Evolutionary conservation across 495 filamentous ascomycete genomes (phyloP).

Genomic region (Penicillium maclennaniae): DNA sequence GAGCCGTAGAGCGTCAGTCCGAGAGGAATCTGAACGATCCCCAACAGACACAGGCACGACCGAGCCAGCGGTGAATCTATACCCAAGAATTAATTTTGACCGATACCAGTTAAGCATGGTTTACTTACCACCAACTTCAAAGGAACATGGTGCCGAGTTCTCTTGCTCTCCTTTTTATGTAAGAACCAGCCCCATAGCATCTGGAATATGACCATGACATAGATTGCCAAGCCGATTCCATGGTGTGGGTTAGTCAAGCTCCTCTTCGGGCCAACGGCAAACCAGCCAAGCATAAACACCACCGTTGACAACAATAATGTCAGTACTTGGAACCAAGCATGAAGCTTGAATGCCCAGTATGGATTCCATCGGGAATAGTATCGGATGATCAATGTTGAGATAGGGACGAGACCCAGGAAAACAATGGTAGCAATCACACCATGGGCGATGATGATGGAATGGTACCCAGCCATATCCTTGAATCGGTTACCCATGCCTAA

Average conservation of each 20-base stretch:
- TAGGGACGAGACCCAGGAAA: conserved; percentile 79
- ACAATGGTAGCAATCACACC: conserved; percentile 82
- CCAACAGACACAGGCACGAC: conserved; percentile 73
- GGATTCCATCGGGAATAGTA: conserved; percentile 64
- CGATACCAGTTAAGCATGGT: not conserved
- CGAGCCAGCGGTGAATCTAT: conserved; percentile 81
- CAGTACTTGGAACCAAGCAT: conserved; percentile 84
- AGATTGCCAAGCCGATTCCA: conserved; percentile 88
- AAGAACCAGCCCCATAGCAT: conserved; percentile 72
- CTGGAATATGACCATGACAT: conserved; percentile 78
- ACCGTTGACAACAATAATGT: conserved; percentile 42
- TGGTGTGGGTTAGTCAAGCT: conserved; percentile 92
- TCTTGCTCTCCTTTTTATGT: conserved; percentile 57
- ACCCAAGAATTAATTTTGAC: not conserved
- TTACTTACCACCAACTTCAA: conserved; percentile 65
- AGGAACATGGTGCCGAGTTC: conserved; percentile 53
- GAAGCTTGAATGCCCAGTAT: conserved; percentile 65
- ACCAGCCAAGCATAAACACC: conserved; percentile 30
- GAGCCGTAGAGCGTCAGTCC: conserved; percentile 92
- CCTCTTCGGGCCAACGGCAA: conserved; percentile 45
- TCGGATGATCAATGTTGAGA: conserved; percentile 70
- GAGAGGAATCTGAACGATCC: conserved; percentile 81
- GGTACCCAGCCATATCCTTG: conserved; percentile 68
- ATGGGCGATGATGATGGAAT: conserved; percentile 74
- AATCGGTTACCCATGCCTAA: conserved; percentile 94